Evolutionary conservation across 2,329 filamentous ascomycete species (phyloP), one percentile per base, ranked within the genome.

Genomic region (Lasiodiplodia gonubiensis): DNA sequence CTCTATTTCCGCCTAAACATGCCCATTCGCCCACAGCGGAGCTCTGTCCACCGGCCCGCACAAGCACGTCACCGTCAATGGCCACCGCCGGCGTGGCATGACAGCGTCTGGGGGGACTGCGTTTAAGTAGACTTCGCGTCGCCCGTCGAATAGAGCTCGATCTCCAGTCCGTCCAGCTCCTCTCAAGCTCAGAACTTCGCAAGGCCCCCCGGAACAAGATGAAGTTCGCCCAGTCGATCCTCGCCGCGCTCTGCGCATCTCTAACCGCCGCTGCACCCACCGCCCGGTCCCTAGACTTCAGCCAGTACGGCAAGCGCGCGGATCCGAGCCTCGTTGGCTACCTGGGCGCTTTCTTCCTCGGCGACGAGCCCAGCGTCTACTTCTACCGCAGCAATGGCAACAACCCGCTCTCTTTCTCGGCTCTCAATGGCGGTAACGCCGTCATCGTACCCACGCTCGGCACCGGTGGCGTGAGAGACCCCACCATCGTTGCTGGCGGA

Each of bases 371-470:
- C 0, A 83, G 81, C 61, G 81, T 86, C 2, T 86, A 86, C 72
- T 83, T 86, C 68, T 85, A 86, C 70, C 78, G 84, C 49, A 85
- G 83, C 71, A 82, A 85, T 49, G 83, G 83, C 64, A 86, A 86
- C 71, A 80, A 84, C 70, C 77, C 84, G 0, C 72, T 81, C 16
- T 83, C 82, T 1, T 83, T 85, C 74, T 81, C 76, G 52, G 78
- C 84, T 1, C 72, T 87, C 52, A 87, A 87, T 70, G 73, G 74
- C 12, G 85, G 84, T 1, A 71, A 79, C 18, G 80, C 85, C 0
- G 78, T 87, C 61, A 74, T 87, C 30, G 78, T 75, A 46, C 83
- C 85, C 1, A 85, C 81, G 0, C 79, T 81, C 66, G 85, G 85
- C 14, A 86, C 85, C 0, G 77, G 79, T 0, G 86, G 85, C 21